Base-by-base conservation (phyloP, 352 stramenopile genomes). In the Elongisporangium prolatum region DNA sequence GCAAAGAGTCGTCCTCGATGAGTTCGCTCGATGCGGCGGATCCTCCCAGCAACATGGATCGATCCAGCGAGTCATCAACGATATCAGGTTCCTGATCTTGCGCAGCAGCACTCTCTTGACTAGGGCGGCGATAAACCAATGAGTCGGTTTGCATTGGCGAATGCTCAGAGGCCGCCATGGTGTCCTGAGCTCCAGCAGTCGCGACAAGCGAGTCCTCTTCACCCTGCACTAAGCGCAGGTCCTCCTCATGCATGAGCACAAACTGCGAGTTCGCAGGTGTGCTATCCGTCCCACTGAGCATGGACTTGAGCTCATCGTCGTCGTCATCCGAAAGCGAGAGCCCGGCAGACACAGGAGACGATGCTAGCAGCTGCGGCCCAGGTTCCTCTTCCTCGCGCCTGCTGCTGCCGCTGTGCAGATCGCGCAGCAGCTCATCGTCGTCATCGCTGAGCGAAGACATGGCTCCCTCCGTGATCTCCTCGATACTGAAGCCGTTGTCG, bases 401-500 rank as follows among this genome's bases (percentile, higher is more conserved):
- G 20, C 37, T 55, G 13, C 16, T 28, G 17, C 3, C 57, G 59
- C 61, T 64, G 22, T 25, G 48, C 54, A 1, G 54, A 54, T 44
- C 50, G 21, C 44, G 34, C 17, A 21, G 18, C 49, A 38, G 20
- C 21, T 75, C 57, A n/a, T 75, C 72, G 49, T 70, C 69, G 20
- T 62, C 56, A 21, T 61, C 70, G 34, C 66, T 82, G 1, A 76
- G 28, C 3, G 71, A 84, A 47, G 64, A 69, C 8, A 84, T 59
- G 22, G 63, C 67, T 25, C 60, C 62, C 14, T 67, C 69, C 7
- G 40, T 54, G 47, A 65, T 56, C 20, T 71, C 54, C 18, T 57
- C 50, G 59, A 89, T 70, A 38, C 73, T 69, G 57, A 91, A 85
- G 61, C 84, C 82, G 59, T 93, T 86, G 48, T 93, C 80, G 47